These are phyloP conservation scores for Quercus tomentella DNA, from an alignment of 331 rosid species.

Conservation along the genomic window DNA sequence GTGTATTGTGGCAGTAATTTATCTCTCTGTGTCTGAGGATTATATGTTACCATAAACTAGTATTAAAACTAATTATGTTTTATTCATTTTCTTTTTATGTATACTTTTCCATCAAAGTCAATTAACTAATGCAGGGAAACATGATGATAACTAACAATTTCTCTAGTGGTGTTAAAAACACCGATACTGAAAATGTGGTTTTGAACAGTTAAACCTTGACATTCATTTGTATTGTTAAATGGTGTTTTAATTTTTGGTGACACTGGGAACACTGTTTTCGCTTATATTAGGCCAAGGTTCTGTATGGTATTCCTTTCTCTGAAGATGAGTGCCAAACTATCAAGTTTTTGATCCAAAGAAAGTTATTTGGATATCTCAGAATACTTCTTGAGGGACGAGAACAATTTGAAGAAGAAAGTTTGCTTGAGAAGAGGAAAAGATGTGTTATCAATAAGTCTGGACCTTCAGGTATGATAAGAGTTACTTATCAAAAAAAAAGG, in stretches of 20 bases:
- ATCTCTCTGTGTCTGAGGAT: background rate
- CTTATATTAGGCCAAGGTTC: slow-evolving; percentile 59
- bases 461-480: slow-evolving; percentile 64
- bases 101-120: background rate
- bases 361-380: slow-evolving; percentile 58
- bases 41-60: background rate
- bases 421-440: slow-evolving; percentile 38
- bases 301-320: slow-evolving; percentile 67
- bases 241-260: slow-evolving; percentile 9
- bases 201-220: background rate
- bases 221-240: background rate
- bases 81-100: background rate
- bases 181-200: background rate
- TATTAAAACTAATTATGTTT: background rate
- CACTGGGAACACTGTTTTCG: slow-evolving; percentile 13
- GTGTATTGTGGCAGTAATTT: background rate
- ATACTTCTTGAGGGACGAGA: slow-evolving; percentile 71
- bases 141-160: background rate
- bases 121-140: background rate
- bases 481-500: no score
- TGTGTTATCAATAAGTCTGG: slow-evolving; percentile 33
- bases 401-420: slow-evolving; percentile 69
- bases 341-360: slow-evolving; percentile 72
- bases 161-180: background rate
- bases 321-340: slow-evolving; percentile 63